phyloP scores from a whole-genome alignment of 306 rosid species.

The Arachis stenosperma region DNA sequence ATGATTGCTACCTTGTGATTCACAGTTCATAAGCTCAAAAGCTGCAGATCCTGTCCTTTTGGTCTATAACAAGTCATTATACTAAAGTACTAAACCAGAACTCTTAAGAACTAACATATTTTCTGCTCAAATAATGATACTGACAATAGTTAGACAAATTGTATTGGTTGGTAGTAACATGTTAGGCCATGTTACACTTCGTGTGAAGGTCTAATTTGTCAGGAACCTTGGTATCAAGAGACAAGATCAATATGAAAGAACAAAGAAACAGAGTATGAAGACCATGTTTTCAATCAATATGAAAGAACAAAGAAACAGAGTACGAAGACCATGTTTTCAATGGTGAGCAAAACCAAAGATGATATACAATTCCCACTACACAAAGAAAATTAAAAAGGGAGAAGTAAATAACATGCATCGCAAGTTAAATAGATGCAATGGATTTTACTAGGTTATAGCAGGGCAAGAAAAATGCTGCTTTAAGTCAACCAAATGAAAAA shows the following conservation, averaged over 20 bases:
- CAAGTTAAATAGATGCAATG: neutral
- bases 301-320: too few relatives aligned
- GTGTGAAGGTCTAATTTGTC: too few relatives aligned
- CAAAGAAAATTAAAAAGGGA: neutral
- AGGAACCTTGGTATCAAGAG: too few relatives aligned
- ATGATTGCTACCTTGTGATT: too few relatives aligned
- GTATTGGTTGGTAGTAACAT: neutral
- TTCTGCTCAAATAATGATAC: neutral
- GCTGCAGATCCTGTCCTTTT: too few relatives aligned
- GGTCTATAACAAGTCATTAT: too few relatives aligned
- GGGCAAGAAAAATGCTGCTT: neutral
- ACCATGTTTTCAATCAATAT: neutral
- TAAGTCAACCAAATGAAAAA: constrained; percentile 27
- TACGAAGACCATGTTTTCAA: neutral
- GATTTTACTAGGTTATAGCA: too few relatives aligned
- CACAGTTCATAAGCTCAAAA: too few relatives aligned
- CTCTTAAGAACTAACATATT: neutral
- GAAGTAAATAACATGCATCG: neutral
- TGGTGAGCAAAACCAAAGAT: neutral
- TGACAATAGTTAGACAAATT: neutral
- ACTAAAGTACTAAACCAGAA: neutral
- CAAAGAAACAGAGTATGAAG: neutral
- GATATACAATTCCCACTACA: neutral
- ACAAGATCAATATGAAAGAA: too few relatives aligned
- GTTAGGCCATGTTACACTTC: too few relatives aligned